These are phyloP conservation scores for Holtermannia corniformis DNA, from an alignment of 768 basidiomycete species.

Conservation along the genomic window DNA sequence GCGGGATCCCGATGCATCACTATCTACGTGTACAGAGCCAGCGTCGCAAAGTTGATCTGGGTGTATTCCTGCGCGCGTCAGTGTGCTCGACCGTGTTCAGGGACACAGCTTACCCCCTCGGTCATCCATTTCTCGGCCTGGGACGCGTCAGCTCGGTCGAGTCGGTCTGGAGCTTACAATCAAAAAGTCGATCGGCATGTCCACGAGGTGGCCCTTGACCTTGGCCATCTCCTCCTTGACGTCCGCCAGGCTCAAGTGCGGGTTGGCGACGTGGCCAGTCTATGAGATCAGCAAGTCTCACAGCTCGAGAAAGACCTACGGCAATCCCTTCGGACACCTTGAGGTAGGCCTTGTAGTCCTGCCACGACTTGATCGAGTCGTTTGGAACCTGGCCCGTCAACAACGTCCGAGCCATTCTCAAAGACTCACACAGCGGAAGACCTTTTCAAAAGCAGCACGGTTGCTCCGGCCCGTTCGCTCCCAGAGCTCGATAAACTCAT, in stretches of 20 bases:
- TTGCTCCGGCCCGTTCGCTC: constrained; percentile 65
- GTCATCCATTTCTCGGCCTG: constrained; percentile 29
- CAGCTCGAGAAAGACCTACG: constrained; percentile 25
- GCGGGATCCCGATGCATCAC: too few relatives aligned
- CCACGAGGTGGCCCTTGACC: constrained; percentile 45
- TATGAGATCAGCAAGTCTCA: constrained; percentile 50
- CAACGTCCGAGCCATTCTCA: neutral
- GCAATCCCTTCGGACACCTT: constrained; percentile 40
- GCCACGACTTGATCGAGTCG: constrained; percentile 70
- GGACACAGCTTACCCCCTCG: constrained; percentile 12
- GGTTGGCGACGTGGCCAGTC: constrained; percentile 65
- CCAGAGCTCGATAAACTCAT: constrained; percentile 55
- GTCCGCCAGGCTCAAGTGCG: constrained; percentile 55
- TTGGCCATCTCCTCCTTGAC: constrained; percentile 66
- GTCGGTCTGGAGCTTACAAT: constrained; percentile 19
- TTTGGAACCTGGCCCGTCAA: constrained; percentile 51
- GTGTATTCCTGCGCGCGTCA: constrained; percentile 9
- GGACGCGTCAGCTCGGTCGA: neutral
- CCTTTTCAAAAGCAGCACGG: constrained; percentile 71
- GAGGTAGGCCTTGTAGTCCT: constrained; percentile 55
- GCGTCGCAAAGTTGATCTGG: constrained; percentile 11
- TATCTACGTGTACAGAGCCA: constrained; percentile 15
- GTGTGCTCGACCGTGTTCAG: neutral
- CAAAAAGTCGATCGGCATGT: constrained; percentile 43
- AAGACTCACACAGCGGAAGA: constrained; percentile 63